Evolutionary conservation across 805 yeast species (phyloP).

Genomic region (Monosporozyma servazzii): DNA sequence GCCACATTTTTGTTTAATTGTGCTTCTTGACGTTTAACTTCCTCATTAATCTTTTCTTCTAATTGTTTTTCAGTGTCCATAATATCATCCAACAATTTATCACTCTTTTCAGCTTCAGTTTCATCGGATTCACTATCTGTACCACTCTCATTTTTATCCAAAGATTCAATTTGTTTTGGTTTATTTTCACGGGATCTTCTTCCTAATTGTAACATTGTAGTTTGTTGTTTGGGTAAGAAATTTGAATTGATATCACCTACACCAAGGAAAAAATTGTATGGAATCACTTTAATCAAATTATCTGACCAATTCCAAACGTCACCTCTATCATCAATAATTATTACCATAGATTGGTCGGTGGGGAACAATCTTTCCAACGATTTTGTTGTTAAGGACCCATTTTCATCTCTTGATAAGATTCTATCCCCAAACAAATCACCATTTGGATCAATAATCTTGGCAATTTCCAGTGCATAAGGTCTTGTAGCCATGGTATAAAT

Average conservation of each 20-base stretch:
- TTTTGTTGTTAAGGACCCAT: conserved; percentile 86
- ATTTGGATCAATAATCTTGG: conserved; percentile 83
- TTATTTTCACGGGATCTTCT: conserved; percentile 22
- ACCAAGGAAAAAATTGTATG: conserved; percentile 93
- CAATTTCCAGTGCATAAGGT: conserved; percentile 82
- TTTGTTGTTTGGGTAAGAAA: conserved; percentile 73
- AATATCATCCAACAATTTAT: conserved; percentile 27
- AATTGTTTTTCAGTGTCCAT: conserved; percentile 26
- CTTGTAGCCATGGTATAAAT: conserved; percentile 98
- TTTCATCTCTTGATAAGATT: conserved; percentile 85
- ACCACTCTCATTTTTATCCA: conserved; percentile 7
- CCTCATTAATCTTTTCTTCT: conserved; percentile 26
- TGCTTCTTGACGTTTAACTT: conserved; percentile 30
- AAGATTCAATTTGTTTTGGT: not conserved
- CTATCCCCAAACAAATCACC: conserved; percentile 85
- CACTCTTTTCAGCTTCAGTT: conserved; percentile 17
- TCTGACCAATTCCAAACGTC: conserved; percentile 99
- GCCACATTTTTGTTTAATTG: conserved; percentile 23
- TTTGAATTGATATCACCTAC: conserved; percentile 95
- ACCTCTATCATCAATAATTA: conserved; percentile 92
- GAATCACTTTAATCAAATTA: conserved; percentile 83
- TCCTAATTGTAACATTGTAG: conserved; percentile 43
- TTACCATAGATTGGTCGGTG: conserved; percentile 93
- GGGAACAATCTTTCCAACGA: conserved; percentile 84
- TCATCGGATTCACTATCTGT: not conserved